Percentiles rank a stretch among this genome's conserved stretches.
Evolutionary conservation across 2,329 filamentous ascomycete species (phyloP).

Genomic region (Scortechinia acanthostroma): DNA sequence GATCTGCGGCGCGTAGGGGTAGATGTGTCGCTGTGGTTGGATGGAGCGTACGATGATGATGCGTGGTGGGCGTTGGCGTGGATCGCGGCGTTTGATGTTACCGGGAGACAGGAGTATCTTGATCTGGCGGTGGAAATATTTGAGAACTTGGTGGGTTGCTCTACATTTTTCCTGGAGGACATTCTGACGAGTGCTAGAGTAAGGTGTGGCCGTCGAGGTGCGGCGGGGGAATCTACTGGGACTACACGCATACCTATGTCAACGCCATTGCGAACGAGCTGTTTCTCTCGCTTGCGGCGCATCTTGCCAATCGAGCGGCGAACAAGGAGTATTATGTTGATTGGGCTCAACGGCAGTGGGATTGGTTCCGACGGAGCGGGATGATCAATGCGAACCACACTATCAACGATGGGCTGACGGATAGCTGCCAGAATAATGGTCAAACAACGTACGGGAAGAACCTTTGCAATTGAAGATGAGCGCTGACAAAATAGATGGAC

Average conservation of each 20-base stretch:
- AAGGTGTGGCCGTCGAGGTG: slow-evolving; percentile 33
- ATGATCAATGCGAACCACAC: slow-evolving; percentile 40
- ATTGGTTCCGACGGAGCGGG: slow-evolving; percentile 40
- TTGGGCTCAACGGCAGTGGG: slow-evolving; percentile 38
- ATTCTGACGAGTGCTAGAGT: slow-evolving; percentile 4
- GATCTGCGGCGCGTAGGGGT: neutral
- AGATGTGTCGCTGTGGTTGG: neutral
- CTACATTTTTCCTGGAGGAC: slow-evolving; percentile 3
- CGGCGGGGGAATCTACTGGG: slow-evolving; percentile 48
- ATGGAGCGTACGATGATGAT: slow-evolving; percentile 41
- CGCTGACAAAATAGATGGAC: slow-evolving; percentile 21
- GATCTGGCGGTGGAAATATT: slow-evolving; percentile 43
- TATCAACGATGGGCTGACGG: slow-evolving; percentile 44
- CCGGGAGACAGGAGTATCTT: slow-evolving; percentile 40
- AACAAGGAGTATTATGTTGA: slow-evolving; percentile 29
- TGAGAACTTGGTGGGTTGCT: slow-evolving; percentile 34
- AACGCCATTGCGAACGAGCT: slow-evolving; percentile 51
- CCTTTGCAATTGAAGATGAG: too few species aligned
- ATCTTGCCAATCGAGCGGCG: slow-evolving; percentile 39
- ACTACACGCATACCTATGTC: slow-evolving; percentile 40
- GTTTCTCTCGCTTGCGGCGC: slow-evolving; percentile 41
- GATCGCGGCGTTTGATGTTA: slow-evolving; percentile 47
- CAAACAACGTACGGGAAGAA: slow-evolving; percentile 25
- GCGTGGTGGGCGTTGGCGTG: slow-evolving; percentile 58
- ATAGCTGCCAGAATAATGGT: slow-evolving; percentile 40